Evolutionary conservation across 1,284 basidiomycete genomes (phyloP).

Genomic region (Naganishia sp.): DNA sequence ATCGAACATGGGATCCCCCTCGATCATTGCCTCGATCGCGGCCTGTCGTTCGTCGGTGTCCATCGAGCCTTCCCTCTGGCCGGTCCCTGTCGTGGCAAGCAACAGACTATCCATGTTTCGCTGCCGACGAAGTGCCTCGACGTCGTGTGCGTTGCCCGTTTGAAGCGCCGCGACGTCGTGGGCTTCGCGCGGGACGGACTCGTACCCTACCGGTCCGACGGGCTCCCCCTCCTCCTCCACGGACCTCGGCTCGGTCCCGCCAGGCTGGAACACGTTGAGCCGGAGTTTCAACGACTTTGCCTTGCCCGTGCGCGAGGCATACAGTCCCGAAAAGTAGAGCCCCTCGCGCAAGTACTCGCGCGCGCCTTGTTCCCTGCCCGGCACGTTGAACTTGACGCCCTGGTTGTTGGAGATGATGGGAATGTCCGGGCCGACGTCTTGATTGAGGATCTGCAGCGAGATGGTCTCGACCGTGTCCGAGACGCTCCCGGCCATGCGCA

Average conservation of each 20-base stretch:
- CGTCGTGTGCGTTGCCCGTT: not conserved
- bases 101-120: conserved; percentile 13
- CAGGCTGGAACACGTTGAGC: conserved; percentile 33
- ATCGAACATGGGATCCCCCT: conserved; percentile 17
- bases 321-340: conserved; percentile 34
- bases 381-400: conserved; percentile 33
- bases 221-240: too few species aligned
- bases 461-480: conserved; percentile 34
- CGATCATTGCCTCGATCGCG: conserved; percentile 24
- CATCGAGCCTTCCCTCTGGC: conserved; percentile 11
- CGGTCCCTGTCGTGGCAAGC: not conserved
- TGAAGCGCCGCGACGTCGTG: conserved; percentile 3
- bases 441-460: conserved; percentile 31
- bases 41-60: conserved; percentile 18
- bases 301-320: conserved; percentile 32
- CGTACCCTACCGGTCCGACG: not conserved
- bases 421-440: conserved; percentile 31
- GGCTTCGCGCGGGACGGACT: not conserved
- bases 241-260: conserved; percentile 32
- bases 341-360: conserved; percentile 32
- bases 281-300: conserved; percentile 31
- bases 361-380: conserved; percentile 29
- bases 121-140: conserved; percentile 12
- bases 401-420: conserved; percentile 34
- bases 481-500: conserved; percentile 33